phyloP scores from a whole-genome alignment of 345 rosid genomes.

The Linum usitatissimum region DNA sequence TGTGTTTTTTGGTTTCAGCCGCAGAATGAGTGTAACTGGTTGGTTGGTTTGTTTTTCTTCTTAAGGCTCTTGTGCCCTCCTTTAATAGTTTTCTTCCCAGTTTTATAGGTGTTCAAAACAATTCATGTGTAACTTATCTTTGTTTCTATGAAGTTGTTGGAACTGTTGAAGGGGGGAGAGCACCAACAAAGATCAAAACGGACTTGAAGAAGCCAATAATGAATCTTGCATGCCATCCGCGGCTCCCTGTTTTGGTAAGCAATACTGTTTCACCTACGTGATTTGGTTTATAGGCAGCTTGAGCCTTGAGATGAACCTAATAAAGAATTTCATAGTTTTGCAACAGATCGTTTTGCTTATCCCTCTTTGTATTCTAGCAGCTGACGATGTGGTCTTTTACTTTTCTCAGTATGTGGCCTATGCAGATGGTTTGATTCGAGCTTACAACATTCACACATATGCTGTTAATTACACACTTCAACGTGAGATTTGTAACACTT shows the following conservation, averaged over 20 bases:
- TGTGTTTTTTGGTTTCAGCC: constrained; percentile 88
- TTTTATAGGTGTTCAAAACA: not conserved
- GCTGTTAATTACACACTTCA: constrained; percentile 87
- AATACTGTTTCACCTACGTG: not conserved
- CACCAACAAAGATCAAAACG: constrained; percentile 90
- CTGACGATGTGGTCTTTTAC: constrained; percentile 2
- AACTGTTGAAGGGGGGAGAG: constrained; percentile 88
- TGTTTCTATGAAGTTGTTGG: constrained; percentile 69
- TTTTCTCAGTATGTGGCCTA: constrained; percentile 84
- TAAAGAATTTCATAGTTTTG: too few species aligned
- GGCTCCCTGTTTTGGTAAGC: constrained; percentile 84
- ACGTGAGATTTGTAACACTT: constrained; percentile 38
- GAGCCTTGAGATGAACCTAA: not conserved
- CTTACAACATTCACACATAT: constrained; percentile 88
- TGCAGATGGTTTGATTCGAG: constrained; percentile 95
- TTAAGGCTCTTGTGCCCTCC: not conserved
- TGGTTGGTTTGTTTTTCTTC: constrained; percentile 10
- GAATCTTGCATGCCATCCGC: constrained; percentile 95
- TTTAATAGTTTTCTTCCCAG: not conserved
- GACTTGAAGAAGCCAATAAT: constrained; percentile 92
- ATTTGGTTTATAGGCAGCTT: not conserved
- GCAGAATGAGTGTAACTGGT: constrained; percentile 97
- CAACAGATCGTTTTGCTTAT: not conserved
- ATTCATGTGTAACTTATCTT: constrained; percentile 1
- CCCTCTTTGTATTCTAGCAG: not conserved